Evolutionary conservation across 495 filamentous ascomycete species (phyloP), one percentile per base, ranked within the genome.

Genomic region (Trichoderma virens): DNA sequence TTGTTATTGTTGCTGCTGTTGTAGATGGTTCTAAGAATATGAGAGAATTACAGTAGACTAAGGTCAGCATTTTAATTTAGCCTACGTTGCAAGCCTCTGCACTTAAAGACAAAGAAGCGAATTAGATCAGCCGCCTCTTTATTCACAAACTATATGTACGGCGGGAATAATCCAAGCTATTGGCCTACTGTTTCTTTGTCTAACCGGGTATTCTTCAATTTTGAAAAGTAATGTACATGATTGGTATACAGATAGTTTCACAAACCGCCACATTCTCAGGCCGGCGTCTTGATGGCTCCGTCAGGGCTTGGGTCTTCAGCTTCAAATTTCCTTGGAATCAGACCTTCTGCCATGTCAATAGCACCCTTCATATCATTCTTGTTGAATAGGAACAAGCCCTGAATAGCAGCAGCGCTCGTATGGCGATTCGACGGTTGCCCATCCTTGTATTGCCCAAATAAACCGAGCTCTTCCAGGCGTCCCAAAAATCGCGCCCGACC

Each of bases 381-480:
- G 74, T 96, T 94, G 70, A 93, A 95, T 73, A 97, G 78, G 74
- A 98, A 97, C 62, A 97, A 71, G 2, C 94, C 94, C 75, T 98
- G 94, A 38, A 97, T 83, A 7, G 92, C 89, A 23, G 94, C 94
- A 2, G 92, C 89, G 66, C 92, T 97, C 7, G 90, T 88, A 23
- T 76, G 83, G 54, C 78, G 78, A 64, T 73, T 71, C 16, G 79
- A 77, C 31, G 79, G 78, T 23, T 63, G 64, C 2, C 74, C 73
- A 35, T 79, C 79, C 27, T 70, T 65, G 20, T 73, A 71, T 27
- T 75, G 72, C 2, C 73, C 73, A 59, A 85, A 75, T 45, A 86
- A 66, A 4, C 78, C 80, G 16, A 85, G 72, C 60, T 78, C 75
- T 25, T 79, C 75, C 34, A 86, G 70, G 59, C 76, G 73, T 3